Base-by-base conservation (phyloP, 129 eudicot genomes). In the Apium graveolens region DNA sequence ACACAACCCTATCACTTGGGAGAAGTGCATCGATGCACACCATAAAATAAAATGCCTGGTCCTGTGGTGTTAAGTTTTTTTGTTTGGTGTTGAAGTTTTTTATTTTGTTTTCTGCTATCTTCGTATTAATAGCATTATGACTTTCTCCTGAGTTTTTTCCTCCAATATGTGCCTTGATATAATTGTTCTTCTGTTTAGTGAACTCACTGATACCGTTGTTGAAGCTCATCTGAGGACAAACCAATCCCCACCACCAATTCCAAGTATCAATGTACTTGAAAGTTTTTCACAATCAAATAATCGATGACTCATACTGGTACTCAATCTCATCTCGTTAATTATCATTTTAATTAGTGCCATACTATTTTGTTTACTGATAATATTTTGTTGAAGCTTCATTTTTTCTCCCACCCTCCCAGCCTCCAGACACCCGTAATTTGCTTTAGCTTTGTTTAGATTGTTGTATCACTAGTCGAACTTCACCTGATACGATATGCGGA, bases 231-330 rank as follows among this genome's bases (percentile, higher is more conserved):
- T 84, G 77, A 77, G 95, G 83, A 93, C 87, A 45, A 87, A 86
- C 60, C 93, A 93, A 78, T 85, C 90, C 77, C 98, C 92, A 72
- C 98, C 98, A 18, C 63, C 57, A 57, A 89, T 93, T 81, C 91
- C 83, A 76, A 82, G 81, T 35, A 77, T 39, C 66, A 84, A 80
- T 66, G 95, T 89, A 24, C 80, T 86, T 51, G 81, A 81, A 29
- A 81, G 85, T 49, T 92, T 83, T 74, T 53, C 68, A 74, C 87
- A 77, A 18, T 88, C 96, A 44, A 87, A 83, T 65, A 92, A 90
- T 77, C 87, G 98, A 34, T 86, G 90, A 76, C 96, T 92, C 80
- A 92, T 92, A 76, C 80, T 92, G 98, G 98, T 92, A 88, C 76
- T 37, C 27, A 78, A 31, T 66, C 38, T 76, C 34, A 26, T 51